Base-by-base conservation (phyloP, 306 rosid species). In the Begonia masoniana region DNA sequence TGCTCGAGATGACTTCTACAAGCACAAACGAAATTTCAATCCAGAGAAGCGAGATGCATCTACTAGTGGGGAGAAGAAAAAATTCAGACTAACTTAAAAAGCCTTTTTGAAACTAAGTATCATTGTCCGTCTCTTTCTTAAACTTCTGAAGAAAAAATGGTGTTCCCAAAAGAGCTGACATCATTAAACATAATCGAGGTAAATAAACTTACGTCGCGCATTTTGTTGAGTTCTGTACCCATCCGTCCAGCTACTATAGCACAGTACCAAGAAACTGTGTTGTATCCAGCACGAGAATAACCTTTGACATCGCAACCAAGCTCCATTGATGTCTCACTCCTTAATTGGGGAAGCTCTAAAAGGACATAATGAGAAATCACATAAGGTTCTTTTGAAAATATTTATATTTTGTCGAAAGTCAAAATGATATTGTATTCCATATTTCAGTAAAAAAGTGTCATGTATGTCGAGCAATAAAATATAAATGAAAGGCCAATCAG, bases 251-350 rank as follows among this genome's bases (percentile, higher is more conserved):
- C 91, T 59, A 84, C 58, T 59, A 85, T 59, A 55, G 88, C 96
- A 69, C 97, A 91, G 73, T 91, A 91, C 97, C 97, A 91, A 52
- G 83, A 78, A 13, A 55, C 17, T 6, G 84, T 73, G 62, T 79
- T 84, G 13, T 60, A 76, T 75, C 96, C 96, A 59, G 96, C 95
- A 69, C 91, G 92, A 51, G 96, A 91, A 71, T 78, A 85, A 55
- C 96, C 96, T 15, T 12, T 82, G 42, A 96, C 77, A 73, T 91
- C 94, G 61, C 97, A 91, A 48, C 97, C 94, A 71, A 85, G 72
- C 77, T 77, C 84, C 94, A 83, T 75, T 43, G 97, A 91, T 46
- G 88, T 81, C 51, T 43, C 60, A 58, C 94, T 79, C 72, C 91
- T 83, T 62, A 85, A 75, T 65, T 81, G 94, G 6, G 66, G 88